Conservation (phyloP, 495 filamentous ascomycete genomes). For the Bacidia gigantensis region DNA sequence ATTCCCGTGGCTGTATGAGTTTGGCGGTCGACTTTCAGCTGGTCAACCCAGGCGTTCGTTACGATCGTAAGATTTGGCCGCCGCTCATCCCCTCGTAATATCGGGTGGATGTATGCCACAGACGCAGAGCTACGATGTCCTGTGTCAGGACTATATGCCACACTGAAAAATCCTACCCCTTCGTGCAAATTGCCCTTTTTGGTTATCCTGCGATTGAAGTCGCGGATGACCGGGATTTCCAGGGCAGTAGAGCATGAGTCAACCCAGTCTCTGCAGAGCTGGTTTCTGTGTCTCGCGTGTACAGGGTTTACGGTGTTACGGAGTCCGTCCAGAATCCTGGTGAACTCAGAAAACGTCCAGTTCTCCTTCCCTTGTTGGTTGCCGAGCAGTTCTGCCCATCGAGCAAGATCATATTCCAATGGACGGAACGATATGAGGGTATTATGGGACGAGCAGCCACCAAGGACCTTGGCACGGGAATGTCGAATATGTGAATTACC, state of each 20-base stretch:
- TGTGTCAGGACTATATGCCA: conserved; percentile 70
- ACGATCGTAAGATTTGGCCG: conserved; percentile 65
- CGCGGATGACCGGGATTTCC: conserved; percentile 59
- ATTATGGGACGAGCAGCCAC: conserved; percentile 78
- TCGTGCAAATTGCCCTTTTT: conserved; percentile 51
- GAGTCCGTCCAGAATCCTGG: conserved; percentile 57
- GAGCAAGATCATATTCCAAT: conserved; percentile 62
- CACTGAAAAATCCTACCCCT: conserved; percentile 72
- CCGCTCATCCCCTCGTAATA: conserved; percentile 60
- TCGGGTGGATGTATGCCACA: conserved; percentile 79
- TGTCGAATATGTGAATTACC: conserved; percentile 75
- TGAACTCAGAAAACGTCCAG: conserved; percentile 70
- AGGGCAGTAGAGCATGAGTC: conserved; percentile 56
- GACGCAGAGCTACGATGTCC: conserved; percentile 65
- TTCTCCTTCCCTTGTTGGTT: conserved; percentile 45
- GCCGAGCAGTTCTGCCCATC: conserved; percentile 49
- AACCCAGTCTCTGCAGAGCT: conserved; percentile 75
- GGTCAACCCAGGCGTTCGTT: conserved; percentile 67
- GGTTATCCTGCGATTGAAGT: conserved; percentile 69
- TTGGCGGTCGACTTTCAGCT: conserved; percentile 43
- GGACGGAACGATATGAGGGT: conserved; percentile 76
- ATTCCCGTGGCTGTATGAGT: conserved; percentile 40
- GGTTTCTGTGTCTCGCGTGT: conserved; percentile 61
- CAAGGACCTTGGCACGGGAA: conserved; percentile 71
- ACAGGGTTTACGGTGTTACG: conserved; percentile 71